A percentile compares a stretch with the other conserved stretches of the same genome.
Evolutionary conservation across 306 rosid species (phyloP).

Genomic region (Trifolium pratense): DNA sequence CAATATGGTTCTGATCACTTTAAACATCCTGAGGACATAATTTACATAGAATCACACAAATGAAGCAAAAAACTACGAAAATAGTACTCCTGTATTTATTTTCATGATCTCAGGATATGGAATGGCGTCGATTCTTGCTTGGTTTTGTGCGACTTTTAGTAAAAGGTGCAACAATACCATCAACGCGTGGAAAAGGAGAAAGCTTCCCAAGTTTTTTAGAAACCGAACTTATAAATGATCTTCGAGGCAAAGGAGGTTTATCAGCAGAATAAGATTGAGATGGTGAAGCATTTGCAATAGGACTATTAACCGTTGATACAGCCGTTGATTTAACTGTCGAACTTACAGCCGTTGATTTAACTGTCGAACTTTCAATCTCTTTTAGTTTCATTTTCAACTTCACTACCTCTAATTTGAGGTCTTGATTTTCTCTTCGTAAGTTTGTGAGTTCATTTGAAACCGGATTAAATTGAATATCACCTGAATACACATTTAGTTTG

Average conservation of each 20-base stretch:
- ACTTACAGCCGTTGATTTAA: conserved; percentile 27
- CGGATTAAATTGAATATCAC: conserved; percentile 47
- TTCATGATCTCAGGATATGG: conserved; percentile 67
- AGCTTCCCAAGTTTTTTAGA: conserved; percentile 74
- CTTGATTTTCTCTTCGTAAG: conserved; percentile 72
- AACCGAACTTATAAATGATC: conserved; percentile 70
- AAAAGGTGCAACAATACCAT: conserved; percentile 54
- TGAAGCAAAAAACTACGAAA: conserved; percentile 25
- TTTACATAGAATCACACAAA: conserved; percentile 48
- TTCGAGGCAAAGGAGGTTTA: conserved; percentile 80
- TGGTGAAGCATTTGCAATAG: conserved; percentile 42
- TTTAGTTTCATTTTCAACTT: conserved; percentile 75
- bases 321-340: conserved; percentile 26
- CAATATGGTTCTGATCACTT: conserved; percentile 38
- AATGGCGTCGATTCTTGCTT: conserved; percentile 80
- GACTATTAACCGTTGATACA: conserved; percentile 57
- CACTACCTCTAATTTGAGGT: conserved; percentile 72
- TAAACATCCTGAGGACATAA: conserved; percentile 44
- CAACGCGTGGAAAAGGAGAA: conserved; percentile 74
- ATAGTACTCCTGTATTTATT: conserved; percentile 36
- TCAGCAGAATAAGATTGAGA: conserved; percentile 54
- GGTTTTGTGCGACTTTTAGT: conserved; percentile 62
- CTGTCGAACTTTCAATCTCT: conserved; percentile 61
- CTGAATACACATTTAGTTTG: conserved; percentile 54
- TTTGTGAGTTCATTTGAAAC: conserved; percentile 64